These are phyloP conservation scores for Oryza coarctata DNA, from an alignment of 176 grass and related monocot species.

Conservation along the genomic window DNA sequence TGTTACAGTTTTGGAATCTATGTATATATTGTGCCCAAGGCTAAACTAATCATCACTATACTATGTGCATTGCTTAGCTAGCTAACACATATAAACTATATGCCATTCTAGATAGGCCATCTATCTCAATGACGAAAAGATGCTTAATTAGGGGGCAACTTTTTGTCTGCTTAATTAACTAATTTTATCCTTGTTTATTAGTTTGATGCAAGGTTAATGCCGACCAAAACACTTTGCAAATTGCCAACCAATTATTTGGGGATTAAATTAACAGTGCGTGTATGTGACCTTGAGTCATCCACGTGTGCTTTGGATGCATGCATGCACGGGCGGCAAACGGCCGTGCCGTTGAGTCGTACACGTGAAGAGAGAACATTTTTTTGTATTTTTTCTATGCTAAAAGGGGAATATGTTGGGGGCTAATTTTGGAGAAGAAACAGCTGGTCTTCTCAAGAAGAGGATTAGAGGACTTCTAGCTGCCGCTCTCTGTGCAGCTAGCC, in stretches of 20 bases:
- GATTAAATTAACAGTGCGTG: not conserved
- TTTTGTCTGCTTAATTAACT: slow-evolving; percentile 3
- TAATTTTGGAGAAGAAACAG: not conserved
- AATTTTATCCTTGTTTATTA: slow-evolving; percentile 23
- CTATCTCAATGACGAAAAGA: slow-evolving; percentile 9
- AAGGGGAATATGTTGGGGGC: not conserved
- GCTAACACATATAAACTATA: slow-evolving; percentile 32
- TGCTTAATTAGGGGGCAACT: slow-evolving; percentile 1
- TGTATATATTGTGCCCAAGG: not conserved
- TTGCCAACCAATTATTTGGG: slow-evolving; percentile 14
- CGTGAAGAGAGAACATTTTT: not conserved
- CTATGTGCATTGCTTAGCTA: not conserved
- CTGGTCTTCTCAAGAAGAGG: not conserved
- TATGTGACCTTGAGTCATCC: not conserved
- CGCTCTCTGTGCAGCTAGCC: no score
- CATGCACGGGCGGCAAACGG: slow-evolving; percentile 10
- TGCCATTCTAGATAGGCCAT: not conserved
- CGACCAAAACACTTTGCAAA: slow-evolving; percentile 26
- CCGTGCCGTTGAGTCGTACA: slow-evolving; percentile 11
- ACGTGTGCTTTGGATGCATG: slow-evolving; percentile 4
- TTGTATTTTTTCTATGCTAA: not conserved
- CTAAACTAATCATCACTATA: not conserved
- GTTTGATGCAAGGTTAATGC: slow-evolving; percentile 27
- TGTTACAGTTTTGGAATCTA: slow-evolving; percentile 39
- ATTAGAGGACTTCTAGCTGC: not conserved